Evolutionary conservation across 2,329 filamentous ascomycete species (phyloP), one percentile per base, ranked within the genome.

Genomic region (Paracoccidioides lutzii): DNA sequence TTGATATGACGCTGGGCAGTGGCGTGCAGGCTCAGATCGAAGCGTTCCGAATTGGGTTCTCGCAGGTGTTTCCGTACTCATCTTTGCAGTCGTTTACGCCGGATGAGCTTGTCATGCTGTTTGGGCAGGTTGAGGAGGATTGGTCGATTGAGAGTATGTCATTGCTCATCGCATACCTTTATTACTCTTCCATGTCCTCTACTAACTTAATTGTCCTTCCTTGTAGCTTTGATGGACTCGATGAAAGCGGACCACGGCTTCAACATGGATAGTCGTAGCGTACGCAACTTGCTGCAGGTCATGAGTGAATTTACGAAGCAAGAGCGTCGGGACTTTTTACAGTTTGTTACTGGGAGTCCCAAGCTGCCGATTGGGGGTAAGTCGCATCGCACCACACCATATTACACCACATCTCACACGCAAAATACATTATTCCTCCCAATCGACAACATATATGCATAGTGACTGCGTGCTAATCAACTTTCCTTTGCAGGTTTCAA

Each of bases 201-300:
- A 58, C 67, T 72, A 66, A 71, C 63, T 57, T 62, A 32, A 1
- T 32, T 49, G 45, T 58, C 53, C 53, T 2, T 10, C 6, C 33
- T 12, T 46, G 28, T 63, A 93, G 88, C 93, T 58, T 81, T 98
- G 43, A 94, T 94, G 81, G 93, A 98, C 67, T 96, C 91, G 0
- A 91, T 98, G 75, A 98, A 98, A 75, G 93, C 93, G 33, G 93
- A 98, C 64, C 93, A 98, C 68, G 93, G 93, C 7, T 98, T 88
- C 76, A 98, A 97, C 64, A 93, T 98, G 81, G 93, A 98, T 68
- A 97, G 91, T 77, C 88, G 85, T 74, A 96, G 87, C 66, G 90
- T 98, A 50, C 89, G 85, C 65, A 97, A 98, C 65, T 71, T 98
- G 61, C 78, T 98, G 15, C 90, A 96, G 65, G 85, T 85, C 8